Evolutionary conservation across 306 rosid species (phyloP), one percentile per base, ranked within the genome.

Genomic region (Sesbania bispinosa): DNA sequence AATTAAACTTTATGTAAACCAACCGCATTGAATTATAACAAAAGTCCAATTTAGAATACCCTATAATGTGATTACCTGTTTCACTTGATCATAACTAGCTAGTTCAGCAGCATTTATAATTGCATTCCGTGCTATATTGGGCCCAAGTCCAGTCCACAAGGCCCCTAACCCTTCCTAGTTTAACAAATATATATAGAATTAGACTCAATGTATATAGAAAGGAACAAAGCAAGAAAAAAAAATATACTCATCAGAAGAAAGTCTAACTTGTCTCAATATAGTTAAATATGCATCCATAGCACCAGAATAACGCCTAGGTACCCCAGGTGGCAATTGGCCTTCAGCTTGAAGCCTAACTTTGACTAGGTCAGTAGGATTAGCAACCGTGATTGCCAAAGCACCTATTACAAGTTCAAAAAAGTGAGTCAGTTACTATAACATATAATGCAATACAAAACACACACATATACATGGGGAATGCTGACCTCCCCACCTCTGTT

Each of bases 71-170:
- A 52, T 70, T 80, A 89, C 99, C 97, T 80, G 87, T 78, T 94
- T 94, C 80, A 94, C 89, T 85, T 89, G 82, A 80, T 94, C 99
- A 82, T 94, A 94, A 82, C 99, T 94, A 68, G 99, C 97, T 73
- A 94, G 86, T 71, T 94, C 97, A 43, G 99, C 99, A 62, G 99
- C 99, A 82, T 91, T 94, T 75, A 94, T 78, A 53, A 86, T 89
- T 66, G 97, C 96, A 85, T 94, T 94, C 57, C 96, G 80, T 52
- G 97, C 88, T 50, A 91, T 48, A 77, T 94, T 94, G 29, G 99
- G 96, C 63, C 96, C 99, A 60, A 91, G 84, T 47, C 99, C 97
- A 76, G 99, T 94, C 99, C 99, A 94, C 65, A 94, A 85, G 15
- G 96, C 96, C 62, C 70, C 82, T 48, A 91, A 35, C 54, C 99